Conservation (phyloP, 352 stramenopile genomes). For the Pilasporangium apinafurcum region DNA sequence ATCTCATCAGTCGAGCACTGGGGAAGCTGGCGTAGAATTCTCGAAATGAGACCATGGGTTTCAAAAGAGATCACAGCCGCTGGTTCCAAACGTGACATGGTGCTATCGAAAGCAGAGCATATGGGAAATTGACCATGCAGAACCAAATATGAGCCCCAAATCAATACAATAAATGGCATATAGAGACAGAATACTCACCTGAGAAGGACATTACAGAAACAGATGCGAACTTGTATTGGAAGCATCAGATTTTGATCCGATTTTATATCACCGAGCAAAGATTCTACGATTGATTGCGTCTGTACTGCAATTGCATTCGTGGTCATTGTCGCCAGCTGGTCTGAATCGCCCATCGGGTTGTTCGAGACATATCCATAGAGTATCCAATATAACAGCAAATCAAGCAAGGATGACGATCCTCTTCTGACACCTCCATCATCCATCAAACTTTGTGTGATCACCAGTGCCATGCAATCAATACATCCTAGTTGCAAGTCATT, state of each 20-base stretch:
- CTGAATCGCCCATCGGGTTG: background rate
- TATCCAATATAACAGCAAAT: constrained; percentile 33
- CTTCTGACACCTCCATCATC: background rate
- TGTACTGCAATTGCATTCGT: background rate
- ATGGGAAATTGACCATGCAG: background rate
- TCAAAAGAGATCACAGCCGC: constrained; percentile 4
- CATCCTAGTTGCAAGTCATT: constrained; percentile 60
- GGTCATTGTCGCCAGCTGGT: background rate
- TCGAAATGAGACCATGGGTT: background rate
- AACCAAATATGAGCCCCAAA: background rate
- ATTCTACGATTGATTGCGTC: constrained; percentile 3
- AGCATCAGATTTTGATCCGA: constrained; percentile 12
- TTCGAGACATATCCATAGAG: background rate
- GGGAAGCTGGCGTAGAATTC: constrained; percentile 1
- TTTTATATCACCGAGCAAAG: constrained; percentile 8
- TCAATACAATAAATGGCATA: background rate
- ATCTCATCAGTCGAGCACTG: background rate
- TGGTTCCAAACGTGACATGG: constrained; percentile 3
- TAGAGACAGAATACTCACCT: constrained; percentile 21
- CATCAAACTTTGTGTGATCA: constrained; percentile 20
- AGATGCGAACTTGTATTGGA: constrained; percentile 43
- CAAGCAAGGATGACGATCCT: constrained; percentile 10
- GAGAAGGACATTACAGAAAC: constrained; percentile 57
- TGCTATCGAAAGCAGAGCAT: background rate
- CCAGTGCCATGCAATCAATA: constrained; percentile 57